Conservation (phyloP, 2,329 filamentous ascomycete species). For the Apiospora rasikravindrae region DNA sequence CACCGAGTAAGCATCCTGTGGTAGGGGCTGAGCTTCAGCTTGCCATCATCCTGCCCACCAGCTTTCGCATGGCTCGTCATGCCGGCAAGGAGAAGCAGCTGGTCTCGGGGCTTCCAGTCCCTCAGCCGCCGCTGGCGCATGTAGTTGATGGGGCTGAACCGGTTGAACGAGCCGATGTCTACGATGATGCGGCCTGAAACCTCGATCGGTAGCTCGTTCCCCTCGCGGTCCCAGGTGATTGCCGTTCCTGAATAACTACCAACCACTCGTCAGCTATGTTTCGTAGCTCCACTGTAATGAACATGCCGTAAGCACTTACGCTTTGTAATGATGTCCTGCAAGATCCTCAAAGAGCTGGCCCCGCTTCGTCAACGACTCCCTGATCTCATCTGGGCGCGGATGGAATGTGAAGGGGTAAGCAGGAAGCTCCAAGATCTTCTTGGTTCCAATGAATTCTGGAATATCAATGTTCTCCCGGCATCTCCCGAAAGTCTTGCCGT, state of each 20-base stretch:
- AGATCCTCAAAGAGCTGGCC: constrained; percentile 52
- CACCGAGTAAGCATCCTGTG: constrained; percentile 40
- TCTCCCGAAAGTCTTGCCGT: constrained; percentile 52
- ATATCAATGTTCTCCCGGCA: background rate
- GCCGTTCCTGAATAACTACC: constrained; percentile 38
- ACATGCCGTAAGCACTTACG: constrained; percentile 38
- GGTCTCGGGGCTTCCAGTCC: constrained; percentile 42
- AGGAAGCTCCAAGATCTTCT: constrained; percentile 48
- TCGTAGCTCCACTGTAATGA: background rate
- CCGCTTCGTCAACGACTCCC: constrained; percentile 42
- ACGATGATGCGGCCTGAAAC: constrained; percentile 45
- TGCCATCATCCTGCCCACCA: background rate
- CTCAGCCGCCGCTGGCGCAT: constrained; percentile 33
- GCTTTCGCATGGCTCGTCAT: background rate
- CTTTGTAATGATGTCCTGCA: constrained; percentile 53
- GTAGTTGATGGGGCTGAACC: constrained; percentile 38
- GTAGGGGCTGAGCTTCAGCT: constrained; percentile 28
- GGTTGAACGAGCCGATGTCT: constrained; percentile 45
- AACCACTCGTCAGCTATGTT: background rate
- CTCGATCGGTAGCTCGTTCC: constrained; percentile 38
- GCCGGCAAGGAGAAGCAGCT: constrained; percentile 33
- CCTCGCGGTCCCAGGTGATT: constrained; percentile 41
- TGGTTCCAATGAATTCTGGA: constrained; percentile 48
- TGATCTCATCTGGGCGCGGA: constrained; percentile 43
- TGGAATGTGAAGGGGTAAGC: constrained; percentile 53